Evolutionary conservation across 202 grass and related monocot species (phyloP).

Genomic region (Carex arenaria): DNA sequence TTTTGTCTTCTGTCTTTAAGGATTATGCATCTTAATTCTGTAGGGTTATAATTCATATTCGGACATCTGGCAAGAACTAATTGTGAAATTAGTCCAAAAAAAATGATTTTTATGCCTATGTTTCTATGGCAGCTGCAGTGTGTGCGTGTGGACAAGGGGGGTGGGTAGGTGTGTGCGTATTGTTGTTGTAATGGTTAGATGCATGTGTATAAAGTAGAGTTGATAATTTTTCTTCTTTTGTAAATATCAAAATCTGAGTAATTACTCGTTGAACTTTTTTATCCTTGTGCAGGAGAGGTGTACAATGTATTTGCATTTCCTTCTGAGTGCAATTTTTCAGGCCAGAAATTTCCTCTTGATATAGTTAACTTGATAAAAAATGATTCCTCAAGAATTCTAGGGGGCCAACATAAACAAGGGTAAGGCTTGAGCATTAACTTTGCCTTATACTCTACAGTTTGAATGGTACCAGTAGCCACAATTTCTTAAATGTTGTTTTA

Average conservation of each 20-base stretch:
- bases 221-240: not conserved
- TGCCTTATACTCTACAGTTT: not conserved
- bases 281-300: slow-evolving; percentile 36
- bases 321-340: slow-evolving; percentile 97
- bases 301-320: slow-evolving; percentile 93
- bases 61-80: not conserved
- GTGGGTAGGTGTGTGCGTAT: not conserved
- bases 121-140: not conserved
- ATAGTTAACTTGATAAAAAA: slow-evolving; percentile 72
- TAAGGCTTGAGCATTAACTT: slow-evolving; percentile 28
- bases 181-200: not conserved
- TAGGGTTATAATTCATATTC: slow-evolving; percentile 1
- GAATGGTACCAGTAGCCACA: not conserved
- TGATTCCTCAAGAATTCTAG: slow-evolving; percentile 34
- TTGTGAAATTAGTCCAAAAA: not conserved
- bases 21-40: not conserved
- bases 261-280: slow-evolving; percentile 18
- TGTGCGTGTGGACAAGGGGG: not conserved
- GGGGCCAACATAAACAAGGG: slow-evolving; percentile 29
- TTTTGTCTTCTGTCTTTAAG: not conserved
- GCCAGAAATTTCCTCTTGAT: slow-evolving; percentile 65
- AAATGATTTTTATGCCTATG: not conserved
- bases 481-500: not conserved
- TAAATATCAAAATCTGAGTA: not conserved
- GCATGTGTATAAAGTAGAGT: not conserved